Conservation (phyloP, 2,329 filamentous ascomycete species). For the Cercospora sp. region DNA sequence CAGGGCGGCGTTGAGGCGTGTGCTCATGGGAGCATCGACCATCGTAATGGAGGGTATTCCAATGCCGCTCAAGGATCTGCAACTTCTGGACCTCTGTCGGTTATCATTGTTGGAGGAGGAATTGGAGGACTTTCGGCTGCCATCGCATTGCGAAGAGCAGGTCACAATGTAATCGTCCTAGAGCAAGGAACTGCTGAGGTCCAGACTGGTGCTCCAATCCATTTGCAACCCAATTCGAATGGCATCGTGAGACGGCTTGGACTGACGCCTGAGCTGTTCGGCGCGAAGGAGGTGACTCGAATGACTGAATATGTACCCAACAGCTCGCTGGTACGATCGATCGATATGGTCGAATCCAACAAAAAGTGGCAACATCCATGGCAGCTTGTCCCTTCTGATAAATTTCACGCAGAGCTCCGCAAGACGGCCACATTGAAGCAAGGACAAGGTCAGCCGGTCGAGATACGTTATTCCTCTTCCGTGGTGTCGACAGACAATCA, state of each 20-base stretch:
- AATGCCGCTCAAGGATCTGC: not conserved
- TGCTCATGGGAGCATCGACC: too few species aligned
- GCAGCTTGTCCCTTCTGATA: conserved; percentile 35
- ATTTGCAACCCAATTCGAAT: conserved; percentile 62
- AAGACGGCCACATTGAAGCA: conserved; percentile 26
- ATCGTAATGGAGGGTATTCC: not conserved
- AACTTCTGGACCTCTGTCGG: conserved; percentile 26
- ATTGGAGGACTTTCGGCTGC: conserved; percentile 57
- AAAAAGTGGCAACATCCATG: conserved; percentile 49
- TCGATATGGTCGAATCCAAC: conserved; percentile 42
- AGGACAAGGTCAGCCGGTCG: conserved; percentile 30
- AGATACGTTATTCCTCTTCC: conserved; percentile 29
- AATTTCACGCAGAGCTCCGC: conserved; percentile 35
- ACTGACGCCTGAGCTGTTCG: conserved; percentile 31
- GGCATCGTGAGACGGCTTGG: conserved; percentile 50
- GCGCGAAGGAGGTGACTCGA: conserved; percentile 15
- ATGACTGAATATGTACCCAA: conserved; percentile 12
- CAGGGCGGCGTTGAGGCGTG: too few species aligned
- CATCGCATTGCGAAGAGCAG: conserved; percentile 55
- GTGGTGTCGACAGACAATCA: conserved; percentile 31
- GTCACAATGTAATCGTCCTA: conserved; percentile 53
- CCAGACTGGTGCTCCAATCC: conserved; percentile 62
- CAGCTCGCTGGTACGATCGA: conserved; percentile 33
- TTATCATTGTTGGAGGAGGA: conserved; percentile 47
- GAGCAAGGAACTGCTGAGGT: conserved; percentile 56